Evolutionary conservation across 306 rosid species (phyloP).

Genomic region (Trifolium fragiferum): DNA sequence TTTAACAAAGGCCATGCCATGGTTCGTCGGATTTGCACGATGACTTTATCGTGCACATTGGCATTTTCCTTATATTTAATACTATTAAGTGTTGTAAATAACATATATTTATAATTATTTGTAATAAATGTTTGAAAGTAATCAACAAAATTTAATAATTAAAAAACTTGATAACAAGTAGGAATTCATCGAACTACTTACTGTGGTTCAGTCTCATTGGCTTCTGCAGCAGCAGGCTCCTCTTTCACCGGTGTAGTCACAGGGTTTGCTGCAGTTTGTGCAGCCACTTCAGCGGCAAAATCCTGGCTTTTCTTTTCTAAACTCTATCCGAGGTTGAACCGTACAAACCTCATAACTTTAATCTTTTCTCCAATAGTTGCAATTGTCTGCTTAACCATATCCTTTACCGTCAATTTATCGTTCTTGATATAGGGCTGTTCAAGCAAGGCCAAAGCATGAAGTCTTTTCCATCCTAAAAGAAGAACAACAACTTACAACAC

Average conservation of each 20-base stretch:
- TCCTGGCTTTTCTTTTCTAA: slow-evolving; percentile 95
- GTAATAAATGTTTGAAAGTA: too few relatives aligned
- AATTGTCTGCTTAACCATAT: slow-evolving; percentile 90
- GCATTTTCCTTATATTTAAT: too few relatives aligned
- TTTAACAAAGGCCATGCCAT: too few relatives aligned
- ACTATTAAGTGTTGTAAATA: too few relatives aligned
- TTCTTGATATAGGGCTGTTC: slow-evolving; percentile 95
- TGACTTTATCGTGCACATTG: too few relatives aligned
- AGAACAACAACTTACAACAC: too few relatives aligned
- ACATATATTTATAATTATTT: too few relatives aligned
- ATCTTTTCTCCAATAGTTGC: slow-evolving; percentile 96
- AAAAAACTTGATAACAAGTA: slow-evolving; percentile 19
- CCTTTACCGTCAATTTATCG: slow-evolving; percentile 85
- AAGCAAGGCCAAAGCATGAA: slow-evolving; percentile 86
- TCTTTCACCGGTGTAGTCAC: slow-evolving; percentile 54
- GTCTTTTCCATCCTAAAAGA: too few relatives aligned
- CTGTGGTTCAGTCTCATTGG: slow-evolving; percentile 70
- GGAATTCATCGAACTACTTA: slow-evolving; percentile 50
- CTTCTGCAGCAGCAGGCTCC: slow-evolving; percentile 60
- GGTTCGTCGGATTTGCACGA: too few relatives aligned
- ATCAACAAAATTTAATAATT: slow-evolving; percentile 14
- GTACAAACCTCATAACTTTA: slow-evolving; percentile 88
- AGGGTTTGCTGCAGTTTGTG: slow-evolving; percentile 84
- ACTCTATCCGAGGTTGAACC: slow-evolving; percentile 97
- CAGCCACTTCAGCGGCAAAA: slow-evolving; percentile 99